Conservation (phyloP, 768 basidiomycete genomes). For the Lentinula guzmanii region DNA sequence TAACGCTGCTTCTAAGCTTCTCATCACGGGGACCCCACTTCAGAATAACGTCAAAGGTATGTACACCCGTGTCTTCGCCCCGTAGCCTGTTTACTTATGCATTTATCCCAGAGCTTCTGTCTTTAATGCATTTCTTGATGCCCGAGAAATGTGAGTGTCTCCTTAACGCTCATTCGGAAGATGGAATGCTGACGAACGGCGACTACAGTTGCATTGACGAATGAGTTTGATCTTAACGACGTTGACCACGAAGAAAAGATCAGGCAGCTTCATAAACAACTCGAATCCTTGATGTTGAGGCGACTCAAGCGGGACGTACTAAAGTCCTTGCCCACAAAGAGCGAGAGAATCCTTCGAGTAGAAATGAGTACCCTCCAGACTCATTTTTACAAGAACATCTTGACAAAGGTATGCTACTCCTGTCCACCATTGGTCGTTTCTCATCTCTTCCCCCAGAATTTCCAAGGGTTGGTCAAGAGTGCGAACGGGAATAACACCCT, state of each 20-base stretch:
- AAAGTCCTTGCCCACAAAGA: slow-evolving; percentile 94
- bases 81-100: slow-evolving; percentile 9
- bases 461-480: slow-evolving; percentile 85
- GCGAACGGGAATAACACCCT: slow-evolving; percentile 87
- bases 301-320: slow-evolving; percentile 95
- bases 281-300: slow-evolving; percentile 91
- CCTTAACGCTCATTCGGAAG: background rate
- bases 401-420: slow-evolving; percentile 63
- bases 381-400: slow-evolving; percentile 97
- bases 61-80: slow-evolving; percentile 11
- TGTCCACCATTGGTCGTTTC: slow-evolving; percentile 1
- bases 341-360: slow-evolving; percentile 93
- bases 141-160: slow-evolving; percentile 82
- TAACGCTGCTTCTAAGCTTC: slow-evolving; percentile 83
- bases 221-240: slow-evolving; percentile 93
- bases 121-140: slow-evolving; percentile 99
- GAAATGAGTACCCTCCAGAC: slow-evolving; percentile 97
- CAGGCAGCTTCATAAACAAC: slow-evolving; percentile 89
- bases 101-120: slow-evolving; percentile 66
- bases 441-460: slow-evolving; percentile 55
- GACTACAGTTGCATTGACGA: slow-evolving; percentile 76
- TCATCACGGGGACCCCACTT: slow-evolving; percentile 96
- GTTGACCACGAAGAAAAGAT: slow-evolving; percentile 92
- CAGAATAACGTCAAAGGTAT: slow-evolving; percentile 98
- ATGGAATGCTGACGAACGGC: background rate